phyloP scores from a whole-genome alignment of 352 stramenopile species.

The Globisporangium splendens region DNA sequence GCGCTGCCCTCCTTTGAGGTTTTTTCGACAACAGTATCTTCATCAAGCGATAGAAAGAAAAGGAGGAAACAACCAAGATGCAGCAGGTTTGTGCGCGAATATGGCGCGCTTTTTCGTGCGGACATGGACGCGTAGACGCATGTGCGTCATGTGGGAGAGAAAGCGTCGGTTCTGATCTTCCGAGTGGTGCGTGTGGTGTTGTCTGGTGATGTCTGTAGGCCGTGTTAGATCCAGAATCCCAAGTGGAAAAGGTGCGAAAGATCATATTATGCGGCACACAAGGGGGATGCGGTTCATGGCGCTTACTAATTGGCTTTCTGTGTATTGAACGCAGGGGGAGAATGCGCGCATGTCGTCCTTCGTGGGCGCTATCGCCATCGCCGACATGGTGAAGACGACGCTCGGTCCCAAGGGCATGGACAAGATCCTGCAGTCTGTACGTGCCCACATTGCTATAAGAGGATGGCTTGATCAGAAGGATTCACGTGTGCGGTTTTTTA shows the following conservation, averaged over 20 bases:
- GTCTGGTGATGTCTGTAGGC: slow-evolving; percentile 25
- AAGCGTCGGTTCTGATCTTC: too few relatives aligned
- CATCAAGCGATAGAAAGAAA: too few relatives aligned
- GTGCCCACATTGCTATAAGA: neutral
- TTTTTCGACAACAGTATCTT: neutral
- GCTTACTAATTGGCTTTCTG: neutral
- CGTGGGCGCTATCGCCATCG: slow-evolving; percentile 98
- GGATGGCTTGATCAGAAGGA: neutral
- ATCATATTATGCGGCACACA: neutral
- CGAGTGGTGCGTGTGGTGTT: too few relatives aligned
- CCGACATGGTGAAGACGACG: slow-evolving; percentile 99
- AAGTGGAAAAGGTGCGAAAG: slow-evolving; percentile 65
- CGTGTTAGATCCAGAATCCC: slow-evolving; percentile 74
- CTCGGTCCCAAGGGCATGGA: slow-evolving; percentile 99
- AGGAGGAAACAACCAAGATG: slow-evolving; percentile 6
- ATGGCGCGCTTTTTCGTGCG: too few relatives aligned
- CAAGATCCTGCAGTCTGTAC: slow-evolving; percentile 98
- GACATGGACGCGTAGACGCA: too few relatives aligned
- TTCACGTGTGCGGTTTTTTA: neutral
- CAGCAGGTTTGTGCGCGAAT: slow-evolving; percentile 13
- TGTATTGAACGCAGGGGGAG: slow-evolving; percentile 81
- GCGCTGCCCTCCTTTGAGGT: too few relatives aligned
- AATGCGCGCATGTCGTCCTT: slow-evolving; percentile 99
- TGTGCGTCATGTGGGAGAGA: too few relatives aligned
- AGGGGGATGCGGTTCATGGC: neutral